These are phyloP conservation scores for Anthoceros angustus DNA, from an alignment of 225 moss, liverwort and hornwort genomes.

Conservation along the genomic window DNA sequence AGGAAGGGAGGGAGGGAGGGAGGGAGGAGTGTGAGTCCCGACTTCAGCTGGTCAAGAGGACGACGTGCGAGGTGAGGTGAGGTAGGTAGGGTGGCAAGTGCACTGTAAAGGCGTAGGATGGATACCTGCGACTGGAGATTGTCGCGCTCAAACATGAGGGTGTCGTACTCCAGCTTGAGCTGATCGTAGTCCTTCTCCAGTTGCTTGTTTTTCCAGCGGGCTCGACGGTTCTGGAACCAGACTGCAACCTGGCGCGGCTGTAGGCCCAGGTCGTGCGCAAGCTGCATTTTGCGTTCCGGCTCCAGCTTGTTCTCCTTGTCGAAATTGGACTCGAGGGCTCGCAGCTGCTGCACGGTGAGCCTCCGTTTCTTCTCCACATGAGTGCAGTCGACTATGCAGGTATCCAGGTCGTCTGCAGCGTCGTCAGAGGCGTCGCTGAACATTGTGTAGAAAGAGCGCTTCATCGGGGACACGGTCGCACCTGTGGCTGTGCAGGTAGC, in stretches of 20 bases:
- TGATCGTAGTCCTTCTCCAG: conserved; percentile 84
- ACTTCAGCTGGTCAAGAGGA: no score
- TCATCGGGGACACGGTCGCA: no score
- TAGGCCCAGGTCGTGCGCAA: conserved; percentile 80
- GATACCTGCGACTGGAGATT: no score
- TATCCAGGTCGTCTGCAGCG: conserved; percentile 50
- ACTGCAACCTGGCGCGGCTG: conserved; percentile 98
- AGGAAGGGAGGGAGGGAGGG: no score
- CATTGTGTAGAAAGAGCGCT: no score
- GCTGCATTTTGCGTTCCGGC: conserved; percentile 98
- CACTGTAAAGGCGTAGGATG: no score
- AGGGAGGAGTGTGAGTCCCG: no score
- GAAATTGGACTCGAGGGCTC: conserved; percentile 84
- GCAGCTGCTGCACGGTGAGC: conserved; percentile 77
- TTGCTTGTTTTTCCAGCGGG: conserved; percentile 97
- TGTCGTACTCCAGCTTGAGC: conserved; percentile 63
- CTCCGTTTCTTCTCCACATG: conserved; percentile 82
- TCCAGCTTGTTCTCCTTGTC: conserved; percentile 96
- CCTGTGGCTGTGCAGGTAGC: no score
- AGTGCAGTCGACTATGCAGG: conserved; percentile 13
- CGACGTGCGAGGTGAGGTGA: no score
- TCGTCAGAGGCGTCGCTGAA: conserved; percentile 23
- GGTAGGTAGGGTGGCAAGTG: no score
- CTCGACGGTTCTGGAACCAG: conserved; percentile 99
- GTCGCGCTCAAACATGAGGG: no score